A percentile compares a stretch with the other conserved stretches of the same genome.
These are phyloP conservation scores for Chloris gayana DNA, from an alignment of 176 grass and related monocot species.

Conservation along the genomic window DNA sequence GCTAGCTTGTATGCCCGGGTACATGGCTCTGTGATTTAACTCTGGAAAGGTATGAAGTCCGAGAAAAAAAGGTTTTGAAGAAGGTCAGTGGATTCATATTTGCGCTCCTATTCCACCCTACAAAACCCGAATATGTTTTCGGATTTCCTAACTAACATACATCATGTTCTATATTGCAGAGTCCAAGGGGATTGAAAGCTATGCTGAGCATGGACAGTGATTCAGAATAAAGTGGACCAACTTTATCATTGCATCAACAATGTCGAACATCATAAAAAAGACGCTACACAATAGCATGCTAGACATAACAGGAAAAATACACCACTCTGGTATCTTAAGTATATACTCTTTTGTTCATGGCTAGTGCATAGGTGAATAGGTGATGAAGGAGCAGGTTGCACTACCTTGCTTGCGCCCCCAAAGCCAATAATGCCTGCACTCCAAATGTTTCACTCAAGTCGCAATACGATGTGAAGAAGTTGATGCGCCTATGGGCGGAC, in stretches of 20 bases:
- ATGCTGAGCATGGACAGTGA: slow-evolving; percentile 56
- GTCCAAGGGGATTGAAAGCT: slow-evolving; percentile 53
- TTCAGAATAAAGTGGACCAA: slow-evolving; percentile 46
- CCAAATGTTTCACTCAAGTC: background rate
- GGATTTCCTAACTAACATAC: background rate
- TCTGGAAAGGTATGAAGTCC: slow-evolving; percentile 81
- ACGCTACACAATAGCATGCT: background rate
- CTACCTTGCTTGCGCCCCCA: background rate
- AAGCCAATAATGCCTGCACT: background rate
- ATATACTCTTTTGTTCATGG: no score
- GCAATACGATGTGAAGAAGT: background rate
- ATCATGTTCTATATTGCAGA: slow-evolving; percentile 33
- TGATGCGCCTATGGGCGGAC: background rate
- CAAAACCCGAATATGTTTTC: background rate
- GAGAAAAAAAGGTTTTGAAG: slow-evolving; percentile 75
- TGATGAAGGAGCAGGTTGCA: background rate
- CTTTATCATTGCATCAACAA: background rate
- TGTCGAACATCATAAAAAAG: background rate
- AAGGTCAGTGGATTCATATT: slow-evolving; percentile 48
- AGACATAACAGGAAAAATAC: background rate
- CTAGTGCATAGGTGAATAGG: background rate
- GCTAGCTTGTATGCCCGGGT: slow-evolving; percentile 76
- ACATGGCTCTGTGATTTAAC: slow-evolving; percentile 80
- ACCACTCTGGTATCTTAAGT: background rate
- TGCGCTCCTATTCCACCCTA: background rate